phyloP scores from a whole-genome alignment of 371 early-diverging fungal genomes.

The Zychaea mexicana region DNA sequence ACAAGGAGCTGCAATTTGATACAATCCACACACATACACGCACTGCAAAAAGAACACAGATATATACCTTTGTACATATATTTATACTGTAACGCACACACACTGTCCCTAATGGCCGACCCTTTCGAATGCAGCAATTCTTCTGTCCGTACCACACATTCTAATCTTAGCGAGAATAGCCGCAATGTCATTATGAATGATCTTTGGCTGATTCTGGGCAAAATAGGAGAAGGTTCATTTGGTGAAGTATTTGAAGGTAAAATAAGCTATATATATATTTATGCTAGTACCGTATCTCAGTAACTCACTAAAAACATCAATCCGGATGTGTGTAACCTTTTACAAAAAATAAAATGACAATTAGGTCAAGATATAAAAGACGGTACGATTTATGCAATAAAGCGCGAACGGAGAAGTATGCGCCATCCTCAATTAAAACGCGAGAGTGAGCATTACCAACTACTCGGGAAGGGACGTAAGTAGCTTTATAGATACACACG shows the following conservation, averaged over 20 bases:
- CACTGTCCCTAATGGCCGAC: not conserved
- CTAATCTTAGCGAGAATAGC: constrained; percentile 39
- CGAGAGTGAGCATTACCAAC: constrained; percentile 52
- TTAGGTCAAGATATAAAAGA: constrained; percentile 52
- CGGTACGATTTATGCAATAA: constrained; percentile 55
- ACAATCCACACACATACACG: too few species aligned
- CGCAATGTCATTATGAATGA: constrained; percentile 53
- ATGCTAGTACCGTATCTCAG: too few species aligned
- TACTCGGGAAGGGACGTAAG: constrained; percentile 58
- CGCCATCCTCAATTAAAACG: constrained; percentile 53
- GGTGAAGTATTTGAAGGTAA: constrained; percentile 68
- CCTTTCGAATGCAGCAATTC: constrained; percentile 3
- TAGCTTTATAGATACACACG: too few species aligned
- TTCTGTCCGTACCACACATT: constrained; percentile 31
- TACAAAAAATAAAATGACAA: too few species aligned
- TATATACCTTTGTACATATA: not conserved
- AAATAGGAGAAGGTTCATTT: constrained; percentile 69
- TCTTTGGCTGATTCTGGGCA: constrained; percentile 57
- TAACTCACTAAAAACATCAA: too few species aligned
- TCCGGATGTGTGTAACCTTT: not conserved
- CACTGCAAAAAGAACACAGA: too few species aligned
- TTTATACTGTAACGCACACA: not conserved
- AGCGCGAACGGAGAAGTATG: constrained; percentile 48
- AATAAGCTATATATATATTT: not conserved
- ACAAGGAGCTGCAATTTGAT: too few species aligned